Conservation (phyloP, 352 stramenopile species). For the Pythium insidiosum region DNA sequence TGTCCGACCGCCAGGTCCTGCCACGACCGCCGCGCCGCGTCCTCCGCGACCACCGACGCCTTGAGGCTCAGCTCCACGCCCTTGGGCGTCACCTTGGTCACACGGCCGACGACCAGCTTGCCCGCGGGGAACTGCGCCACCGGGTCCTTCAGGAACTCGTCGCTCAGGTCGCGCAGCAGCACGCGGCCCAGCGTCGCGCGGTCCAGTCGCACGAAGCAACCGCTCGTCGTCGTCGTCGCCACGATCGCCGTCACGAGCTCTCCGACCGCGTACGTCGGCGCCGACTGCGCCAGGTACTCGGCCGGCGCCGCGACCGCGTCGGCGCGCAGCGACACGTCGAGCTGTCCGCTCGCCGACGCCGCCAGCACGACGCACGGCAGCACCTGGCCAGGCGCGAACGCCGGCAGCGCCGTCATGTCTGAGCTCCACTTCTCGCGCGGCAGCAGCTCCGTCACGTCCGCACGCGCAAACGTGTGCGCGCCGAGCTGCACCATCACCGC, state of each 20-base stretch:
- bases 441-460: conserved; percentile 75
- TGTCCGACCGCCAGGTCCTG: conserved; percentile 86
- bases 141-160: conserved; percentile 93
- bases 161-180: conserved; percentile 93
- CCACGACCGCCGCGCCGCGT: conserved; percentile 77
- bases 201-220: conserved; percentile 92
- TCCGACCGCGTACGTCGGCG: conserved; percentile 35
- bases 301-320: conserved; percentile 44
- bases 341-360: conserved; percentile 21
- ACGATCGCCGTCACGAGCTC: conserved; percentile 90
- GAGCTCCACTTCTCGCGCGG: conserved; percentile 50
- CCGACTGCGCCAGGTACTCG: conserved; percentile 43
- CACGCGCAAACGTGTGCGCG: conserved; percentile 65
- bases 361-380: conserved; percentile 72
- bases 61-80: conserved; percentile 92
- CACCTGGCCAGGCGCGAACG: conserved; percentile 59
- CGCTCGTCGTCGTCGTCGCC: conserved; percentile 85
- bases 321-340: conserved; percentile 72
- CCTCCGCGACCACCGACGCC: conserved; percentile 89
- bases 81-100: conserved; percentile 82
- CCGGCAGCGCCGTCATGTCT: conserved; percentile 51
- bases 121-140: conserved; percentile 82
- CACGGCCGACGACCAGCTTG: conserved; percentile 92
- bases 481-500: conserved; percentile 83
- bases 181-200: conserved; percentile 83